phyloP scores from a whole-genome alignment of 75 land plant genomes.

The Adiantum capillusveneris region DNA sequence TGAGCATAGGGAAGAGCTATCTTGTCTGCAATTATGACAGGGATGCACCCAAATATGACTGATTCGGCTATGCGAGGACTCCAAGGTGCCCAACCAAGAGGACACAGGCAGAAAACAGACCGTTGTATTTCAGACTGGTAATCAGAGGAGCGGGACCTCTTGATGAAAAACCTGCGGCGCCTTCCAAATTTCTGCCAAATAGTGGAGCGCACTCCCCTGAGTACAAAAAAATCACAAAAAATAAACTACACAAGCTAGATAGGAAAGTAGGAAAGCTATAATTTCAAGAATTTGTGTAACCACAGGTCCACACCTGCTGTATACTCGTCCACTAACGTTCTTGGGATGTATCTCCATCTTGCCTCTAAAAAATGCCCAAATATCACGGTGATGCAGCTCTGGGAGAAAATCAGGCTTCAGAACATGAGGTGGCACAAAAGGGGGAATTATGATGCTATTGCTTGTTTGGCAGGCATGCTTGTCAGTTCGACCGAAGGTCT shows the following conservation, averaged over 20 bases:
- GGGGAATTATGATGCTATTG: constrained; percentile 67
- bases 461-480: constrained; percentile 67
- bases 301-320: constrained; percentile 82
- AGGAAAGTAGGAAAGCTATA: too few relatives aligned
- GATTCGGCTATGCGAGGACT: constrained; percentile 91
- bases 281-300: too few relatives aligned
- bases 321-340: constrained; percentile 74
- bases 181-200: constrained; percentile 46
- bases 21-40: constrained; percentile 87
- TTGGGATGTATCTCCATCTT: constrained; percentile 95
- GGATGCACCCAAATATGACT: constrained; percentile 77
- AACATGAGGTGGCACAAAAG: constrained; percentile 51
- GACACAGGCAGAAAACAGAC: constrained; percentile 86
- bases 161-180: constrained; percentile 52
- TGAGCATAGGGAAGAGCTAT: constrained; percentile 63
- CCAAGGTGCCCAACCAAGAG: constrained; percentile 98
- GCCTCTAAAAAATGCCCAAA: constrained; percentile 74
- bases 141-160: constrained; percentile 42
- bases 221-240: too few relatives aligned
- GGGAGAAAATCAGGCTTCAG: constrained; percentile 11
- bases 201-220: constrained; percentile 67
- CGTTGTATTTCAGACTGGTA: constrained; percentile 73
- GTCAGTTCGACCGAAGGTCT: constrained; percentile 67
- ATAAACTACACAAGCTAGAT: too few relatives aligned
- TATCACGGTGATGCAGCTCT: constrained; percentile 41